Evolutionary conservation across 2,329 filamentous ascomycete genomes (phyloP), one percentile per base, ranked within the genome.

Genomic region (Cladophialophora bantiana): DNA sequence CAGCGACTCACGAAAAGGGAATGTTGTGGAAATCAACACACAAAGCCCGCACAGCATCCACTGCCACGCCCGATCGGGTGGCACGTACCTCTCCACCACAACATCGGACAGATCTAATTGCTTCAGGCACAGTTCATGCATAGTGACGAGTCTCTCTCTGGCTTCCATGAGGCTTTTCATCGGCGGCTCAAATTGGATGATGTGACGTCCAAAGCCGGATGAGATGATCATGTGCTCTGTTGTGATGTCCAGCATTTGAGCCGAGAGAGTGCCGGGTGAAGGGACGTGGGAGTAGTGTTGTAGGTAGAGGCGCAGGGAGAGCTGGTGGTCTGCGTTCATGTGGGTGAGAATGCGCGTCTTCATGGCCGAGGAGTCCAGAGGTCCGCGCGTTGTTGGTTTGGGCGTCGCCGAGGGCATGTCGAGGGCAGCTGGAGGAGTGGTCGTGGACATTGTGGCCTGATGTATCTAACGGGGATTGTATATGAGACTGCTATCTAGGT

Each of bases 311-410:
- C 86, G 81, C 58, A 97, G 87, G 65, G 92, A 92, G 72, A 87
- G 85, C 59, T 84, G 82, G 80, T 97, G 94, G 78, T 94, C 90
- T 52, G 83, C 82, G 81, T 97, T 97, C 92, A 97, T 95, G 82
- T 97, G 94, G 38, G 83, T 83, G 75, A 94, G 86, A 77, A 93
- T 89, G 66, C 89, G 87, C 65, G 82, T 34, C 42, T 70, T 68
- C 59, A 70, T 65, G 3, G 66, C 68, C 38, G 62, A 60, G 9
- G 64, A 13, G 54, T 68, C 62, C 2, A 65, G 65, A 32, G 68
- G 52, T 6, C 59, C 60, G 26, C 68, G 62, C 31, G 65, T 20
- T 58, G 34, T 40, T 12, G 55, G 6, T n/a, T 31, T 9, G 1
- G 53, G 53, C 32, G 26, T 3, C 3, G 53, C n/a, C 4, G 55